Evolutionary conservation across 352 stramenopile genomes (phyloP), one percentile per base, ranked within the genome.

Genomic region (Phytophthora nicotianae): DNA sequence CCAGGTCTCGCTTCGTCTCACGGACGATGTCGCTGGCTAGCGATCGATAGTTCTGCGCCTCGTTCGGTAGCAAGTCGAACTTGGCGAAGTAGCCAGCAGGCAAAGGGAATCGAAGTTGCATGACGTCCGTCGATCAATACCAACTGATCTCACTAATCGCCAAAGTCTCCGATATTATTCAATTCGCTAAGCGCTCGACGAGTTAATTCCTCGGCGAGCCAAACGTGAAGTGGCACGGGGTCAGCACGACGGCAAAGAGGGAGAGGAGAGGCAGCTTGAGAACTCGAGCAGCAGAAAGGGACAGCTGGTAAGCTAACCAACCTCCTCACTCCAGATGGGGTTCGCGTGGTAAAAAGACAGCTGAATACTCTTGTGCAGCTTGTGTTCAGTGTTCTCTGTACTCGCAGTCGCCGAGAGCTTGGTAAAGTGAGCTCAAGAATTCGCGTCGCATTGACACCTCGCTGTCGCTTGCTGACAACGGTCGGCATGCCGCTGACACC

Each of bases 101-200:
- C 20, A 91, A 56, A 17, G 82, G 82, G 71, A 91, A 91, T 37
- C 80, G 81, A 56, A 89, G 82, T 33, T 87, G 79, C 82, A 91
- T 90, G 50, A n/a, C 23, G 37, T 23, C 23, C 14, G 17, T 27
- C 40, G 19, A 46, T 42, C 26, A 4, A 16, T 32, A 20, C 5
- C 20, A 35, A 32, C 3, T 33, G 5, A 37, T 50, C 10, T 38
- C 23, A n/a, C 17, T 43, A 43, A 13, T 43, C 37, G 14, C 9
- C 43, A 42, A 42, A 51, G 58, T 66, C 50, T 60, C 42, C 56
- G 56, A 33, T 63, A 42, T 55, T 49, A 51, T 41, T 50, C 27
- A 50, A 55, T 70, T 43, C 20, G 43, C 9, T 58, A 57, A 46
- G 13, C 27, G 19, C 48, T 14, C 46, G 40, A 27, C 16, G 20